Base-by-base conservation (phyloP, 106 monocot genomes). In the Narthecium ossifragum region DNA sequence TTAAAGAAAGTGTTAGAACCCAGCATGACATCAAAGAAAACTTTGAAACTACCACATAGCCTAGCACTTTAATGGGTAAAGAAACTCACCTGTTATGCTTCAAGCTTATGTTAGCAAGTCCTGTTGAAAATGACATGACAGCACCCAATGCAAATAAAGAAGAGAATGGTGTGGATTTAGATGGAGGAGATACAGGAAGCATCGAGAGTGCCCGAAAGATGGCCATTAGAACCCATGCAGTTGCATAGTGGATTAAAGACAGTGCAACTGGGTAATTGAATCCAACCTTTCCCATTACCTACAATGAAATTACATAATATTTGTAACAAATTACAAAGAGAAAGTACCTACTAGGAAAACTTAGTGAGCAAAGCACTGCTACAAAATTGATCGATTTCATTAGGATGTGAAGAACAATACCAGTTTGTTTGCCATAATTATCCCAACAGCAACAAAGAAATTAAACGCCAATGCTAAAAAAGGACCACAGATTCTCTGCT, bases 221-320 rank as follows among this genome's bases (percentile, higher is more conserved):
- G 20, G 77, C 82, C 93, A 94, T 85, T 43, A 94, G 53, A 40
- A 85, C 26, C 93, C 89, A 94, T 58, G 93, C 71, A 66, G 76
- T 60, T 17, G 52, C 63, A 52, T 94, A 94, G 71, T 94, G 93
- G 61, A 94, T 89, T 45, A 94, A 59, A 6, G 93, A 80, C 24
- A 94, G 73, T 66, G 82, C 85, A 67, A 94, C 65, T 48, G 93
- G 93, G 69, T 77, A 94, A 70, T 89, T 89, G 83, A 94, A 94
- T 15, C 93, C 93, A 71, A 94, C 71, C 33, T 62, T 80, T 6
- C 85, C 93, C 93, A 94, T 88, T 20, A 94, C 93, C 93, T 93
- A 39, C 29, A n/a, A n/a, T n/a, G n/a, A n/a, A n/a, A n/a, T n/a
- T n/a, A n/a, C n/a, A n/a, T n/a, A n/a, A n/a, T n/a, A n/a, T n/a